Conservation (phyloP, 257 asterid species). For the Petunia secreta region DNA sequence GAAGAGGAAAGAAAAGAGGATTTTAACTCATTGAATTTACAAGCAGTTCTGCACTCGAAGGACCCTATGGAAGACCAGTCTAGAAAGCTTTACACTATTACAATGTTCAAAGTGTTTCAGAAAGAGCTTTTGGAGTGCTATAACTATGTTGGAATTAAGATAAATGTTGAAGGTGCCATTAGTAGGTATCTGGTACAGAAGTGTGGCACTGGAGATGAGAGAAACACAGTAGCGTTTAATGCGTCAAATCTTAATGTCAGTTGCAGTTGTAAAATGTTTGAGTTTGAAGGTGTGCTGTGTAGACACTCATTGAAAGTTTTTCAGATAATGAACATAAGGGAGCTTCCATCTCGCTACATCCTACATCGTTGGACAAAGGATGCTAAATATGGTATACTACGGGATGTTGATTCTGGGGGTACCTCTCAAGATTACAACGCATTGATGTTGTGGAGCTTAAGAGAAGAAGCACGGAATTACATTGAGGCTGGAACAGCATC, state of each 20-base stretch:
- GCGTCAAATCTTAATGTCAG: conserved; percentile 75
- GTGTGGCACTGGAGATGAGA: conserved; percentile 75
- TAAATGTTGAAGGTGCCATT: conserved; percentile 84
- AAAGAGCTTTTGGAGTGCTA: conserved; percentile 91
- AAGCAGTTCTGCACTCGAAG: conserved; percentile 75
- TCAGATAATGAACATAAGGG: conserved; percentile 85
- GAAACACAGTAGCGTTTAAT: conserved; percentile 91
- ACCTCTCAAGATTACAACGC: conserved; percentile 68
- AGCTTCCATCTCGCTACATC: conserved; percentile 81
- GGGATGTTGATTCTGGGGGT: conserved; percentile 80
- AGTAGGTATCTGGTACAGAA: conserved; percentile 86
- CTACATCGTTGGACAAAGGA: conserved; percentile 86
- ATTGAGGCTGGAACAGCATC: conserved; percentile 82
- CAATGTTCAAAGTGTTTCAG: conserved; percentile 85
- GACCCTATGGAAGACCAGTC: conserved; percentile 97
- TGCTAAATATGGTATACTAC: conserved; percentile 69
- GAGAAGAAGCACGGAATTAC: conserved; percentile 82
- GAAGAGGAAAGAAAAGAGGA: conserved; percentile 93
- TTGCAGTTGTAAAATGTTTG: conserved; percentile 93
- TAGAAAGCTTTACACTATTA: conserved; percentile 73
- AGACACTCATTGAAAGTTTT: conserved; percentile 85
- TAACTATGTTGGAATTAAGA: conserved; percentile 75
- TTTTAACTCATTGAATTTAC: conserved; percentile 73
- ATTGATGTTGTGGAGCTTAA: conserved; percentile 85
- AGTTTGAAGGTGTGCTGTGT: conserved; percentile 89